Base-by-base conservation (phyloP, 2,329 filamentous ascomycete species). In the Simplicillium sp. region DNA sequence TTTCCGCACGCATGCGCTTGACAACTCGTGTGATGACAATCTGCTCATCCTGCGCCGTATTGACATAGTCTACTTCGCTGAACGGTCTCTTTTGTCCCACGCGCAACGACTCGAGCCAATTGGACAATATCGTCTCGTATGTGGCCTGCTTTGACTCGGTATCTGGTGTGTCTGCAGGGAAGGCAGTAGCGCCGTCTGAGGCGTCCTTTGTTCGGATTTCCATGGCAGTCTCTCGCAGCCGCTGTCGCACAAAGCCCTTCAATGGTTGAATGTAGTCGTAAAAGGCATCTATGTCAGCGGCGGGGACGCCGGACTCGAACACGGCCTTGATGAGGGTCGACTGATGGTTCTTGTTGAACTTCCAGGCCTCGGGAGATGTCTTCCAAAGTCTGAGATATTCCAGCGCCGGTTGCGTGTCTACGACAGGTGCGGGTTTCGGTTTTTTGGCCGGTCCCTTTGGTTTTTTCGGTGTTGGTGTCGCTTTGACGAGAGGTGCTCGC, bases 331-430 rank as follows among this genome's bases (percentile, higher is more conserved):
- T 76, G 11, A 96, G 70, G 50, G 86, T 78, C 40, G 82, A 86
- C 61, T 96, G 89, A 56, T 87, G 80, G 51, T 87, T 89, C 66
- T 96, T 96, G 68, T 94, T 94, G 69, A 96, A 97, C 61, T 95
- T 96, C 90, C 90, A 97, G 50, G 70, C 70, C 9, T 73, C 67
- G 43, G 80, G 80, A 45, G 80, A 73, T 41, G 73, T 73, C 61
- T 85, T 72, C 72, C 88, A 95, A 56, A 82, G 78, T 36, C 71
- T 71, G 35, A 96, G 74, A 58, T 96, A 96, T 40, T 77, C 71
- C 13, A 94, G 70, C 43, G 87, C 82, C 12, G 81, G 74, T 36
- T 76, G 71, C 41, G 80, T 62, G 46, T 76, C 70, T 7, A 54
- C 43, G 29, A 56, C 46, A 13, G 58, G 61, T 59, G 60, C 57